Base-by-base conservation (phyloP, 2,329 filamentous ascomycete genomes). In the Fusarium guadeloupense region DNA sequence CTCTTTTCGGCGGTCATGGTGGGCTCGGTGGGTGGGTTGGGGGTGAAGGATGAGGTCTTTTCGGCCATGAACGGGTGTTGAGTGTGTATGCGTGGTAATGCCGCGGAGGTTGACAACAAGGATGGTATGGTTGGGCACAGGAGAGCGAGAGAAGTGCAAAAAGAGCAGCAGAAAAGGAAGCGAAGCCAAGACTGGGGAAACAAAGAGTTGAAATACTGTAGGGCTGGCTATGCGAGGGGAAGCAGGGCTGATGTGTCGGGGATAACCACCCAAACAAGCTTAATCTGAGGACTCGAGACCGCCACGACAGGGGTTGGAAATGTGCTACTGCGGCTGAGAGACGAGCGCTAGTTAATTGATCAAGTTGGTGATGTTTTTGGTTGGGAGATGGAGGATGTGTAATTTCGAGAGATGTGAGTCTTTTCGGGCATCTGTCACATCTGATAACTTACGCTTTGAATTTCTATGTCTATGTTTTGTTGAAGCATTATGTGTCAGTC, bases 221-320 rank as follows among this genome's bases (percentile, higher is more conserved):
- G 14, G 55, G 54, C 54, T 9, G 54, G 46, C 46, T 54, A 25
- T 13, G 28, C 41, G 41, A 51, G 40, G 41, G 19, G 34, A 38
- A 16, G 23, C 54, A 38, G 38, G 51, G 54, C 37, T 57, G 42
- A 50, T 49, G 9, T 25, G 28, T 13, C 20, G 39, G 48, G 39
- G 20, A 41, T 35, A 37, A 14, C 39, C 46, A 54, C 35, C 54
- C 35, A 59, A 46, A 40, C 46, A 59, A 59, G 55, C 55, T 59
- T 59, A 58, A 46, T 30, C 44, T 17, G 14, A 28, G 34, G 10
- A 21, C 41, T 38, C 41, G 55, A 59, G 40, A 59, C 55, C 46
- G 46, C 54, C 40, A 59, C 49, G 10, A 38, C 54, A 59, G 30
- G 54, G 55, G 40, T 12, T 5, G 7, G n/a, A 28, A n/a, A 19